Conservation (phyloP, 2,329 filamentous ascomycete genomes). For the Ophioceras dolichostomum region DNA sequence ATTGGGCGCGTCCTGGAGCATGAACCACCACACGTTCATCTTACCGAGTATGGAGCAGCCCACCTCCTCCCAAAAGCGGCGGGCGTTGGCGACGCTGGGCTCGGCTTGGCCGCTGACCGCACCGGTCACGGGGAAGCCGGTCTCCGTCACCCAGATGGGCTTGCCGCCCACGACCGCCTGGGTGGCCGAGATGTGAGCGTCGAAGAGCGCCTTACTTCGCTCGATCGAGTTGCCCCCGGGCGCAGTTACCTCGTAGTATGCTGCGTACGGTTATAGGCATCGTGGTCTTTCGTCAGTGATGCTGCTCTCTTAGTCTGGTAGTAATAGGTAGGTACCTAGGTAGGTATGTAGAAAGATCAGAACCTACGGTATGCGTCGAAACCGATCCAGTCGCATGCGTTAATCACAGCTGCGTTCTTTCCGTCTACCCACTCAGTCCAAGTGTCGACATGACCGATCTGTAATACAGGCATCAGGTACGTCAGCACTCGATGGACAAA, state of each 20-base stretch:
- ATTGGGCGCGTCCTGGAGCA: constrained; percentile 56
- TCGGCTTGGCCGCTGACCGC: constrained; percentile 47
- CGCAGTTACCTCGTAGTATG: constrained; percentile 67
- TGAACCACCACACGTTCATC: constrained; percentile 65
- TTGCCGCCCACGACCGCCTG: constrained; percentile 48
- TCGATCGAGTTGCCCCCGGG: constrained; percentile 45
- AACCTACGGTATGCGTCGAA: constrained; percentile 68
- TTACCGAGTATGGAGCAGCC: constrained; percentile 58
- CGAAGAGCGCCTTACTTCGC: constrained; percentile 54
- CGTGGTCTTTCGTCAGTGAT: too few species aligned
- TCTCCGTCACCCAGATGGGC: constrained; percentile 78
- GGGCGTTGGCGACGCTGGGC: constrained; percentile 54
- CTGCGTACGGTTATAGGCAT: too few species aligned
- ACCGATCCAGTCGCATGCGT: constrained; percentile 65
- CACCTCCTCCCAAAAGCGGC: constrained; percentile 70
- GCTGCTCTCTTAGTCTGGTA: too few species aligned
- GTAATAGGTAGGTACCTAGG: too few species aligned
- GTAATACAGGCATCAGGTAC: too few species aligned
- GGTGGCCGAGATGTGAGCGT: constrained; percentile 50
- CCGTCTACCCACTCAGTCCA: constrained; percentile 71
- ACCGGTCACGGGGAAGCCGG: constrained; percentile 72
- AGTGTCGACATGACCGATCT: constrained; percentile 77
- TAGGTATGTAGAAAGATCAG: too few species aligned
- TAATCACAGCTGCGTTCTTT: constrained; percentile 58
- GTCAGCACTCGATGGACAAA: too few species aligned